phyloP scores from a whole-genome alignment of 768 basidiomycete genomes.

The Hypsizygus marmoreus region DNA sequence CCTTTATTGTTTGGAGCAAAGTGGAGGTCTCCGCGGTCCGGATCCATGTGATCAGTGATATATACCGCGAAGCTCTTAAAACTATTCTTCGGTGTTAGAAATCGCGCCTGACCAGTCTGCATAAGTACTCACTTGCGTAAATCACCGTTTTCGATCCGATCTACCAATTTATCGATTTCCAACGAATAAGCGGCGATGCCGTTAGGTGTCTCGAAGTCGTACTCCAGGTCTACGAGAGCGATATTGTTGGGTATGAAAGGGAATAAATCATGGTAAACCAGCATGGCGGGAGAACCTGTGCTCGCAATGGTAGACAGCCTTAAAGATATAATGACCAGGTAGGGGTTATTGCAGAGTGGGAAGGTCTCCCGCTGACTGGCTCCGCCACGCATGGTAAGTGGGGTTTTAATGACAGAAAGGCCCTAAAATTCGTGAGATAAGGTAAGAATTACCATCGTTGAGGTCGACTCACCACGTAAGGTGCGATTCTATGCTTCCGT shows the following conservation, averaged over 20 bases:
- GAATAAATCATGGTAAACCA: not conserved
- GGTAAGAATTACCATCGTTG: too few relatives aligned
- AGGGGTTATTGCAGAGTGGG: not conserved
- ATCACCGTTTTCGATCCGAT: not conserved
- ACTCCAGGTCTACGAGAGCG: not conserved
- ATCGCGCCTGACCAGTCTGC: not conserved
- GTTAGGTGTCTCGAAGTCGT: not conserved
- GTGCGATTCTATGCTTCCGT: too few relatives aligned
- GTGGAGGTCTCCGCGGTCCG: conserved; percentile 3
- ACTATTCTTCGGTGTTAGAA: not conserved
- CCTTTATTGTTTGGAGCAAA: not conserved
- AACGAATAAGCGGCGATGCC: not conserved
- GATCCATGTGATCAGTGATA: conserved; percentile 5
- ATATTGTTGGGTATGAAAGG: not conserved
- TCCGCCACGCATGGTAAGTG: not conserved
- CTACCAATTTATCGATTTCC: not conserved
- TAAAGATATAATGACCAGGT: not conserved
- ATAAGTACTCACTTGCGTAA: not conserved
- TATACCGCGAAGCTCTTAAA: conserved; percentile 1
- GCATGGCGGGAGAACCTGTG: not conserved
- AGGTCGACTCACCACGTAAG: too few relatives aligned
- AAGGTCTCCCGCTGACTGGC: not conserved
- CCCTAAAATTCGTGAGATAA: conserved; percentile 4
- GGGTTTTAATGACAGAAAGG: not conserved
- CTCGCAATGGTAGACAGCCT: not conserved